These are phyloP conservation scores for Trichoderma asperellum DNA, from an alignment of 2,329 filamentous ascomycete genomes.

Conservation along the genomic window DNA sequence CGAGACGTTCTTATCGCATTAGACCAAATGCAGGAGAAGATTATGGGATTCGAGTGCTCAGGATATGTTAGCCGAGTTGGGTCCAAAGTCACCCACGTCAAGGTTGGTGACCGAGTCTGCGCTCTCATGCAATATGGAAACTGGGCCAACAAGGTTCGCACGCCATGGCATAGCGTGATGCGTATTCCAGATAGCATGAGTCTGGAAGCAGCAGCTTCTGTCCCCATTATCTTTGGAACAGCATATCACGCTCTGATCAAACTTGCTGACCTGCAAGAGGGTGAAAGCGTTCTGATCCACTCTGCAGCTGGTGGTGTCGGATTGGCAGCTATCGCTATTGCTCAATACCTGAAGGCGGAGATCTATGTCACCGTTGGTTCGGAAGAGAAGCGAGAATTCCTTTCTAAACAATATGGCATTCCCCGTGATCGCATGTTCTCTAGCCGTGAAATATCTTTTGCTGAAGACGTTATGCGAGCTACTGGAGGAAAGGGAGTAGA, in stretches of 20 bases:
- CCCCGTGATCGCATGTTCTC: conserved; percentile 27
- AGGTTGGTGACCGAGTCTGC: conserved; percentile 10
- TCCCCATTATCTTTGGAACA: neutral
- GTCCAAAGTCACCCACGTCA: conserved; percentile 28
- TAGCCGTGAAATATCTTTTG: conserved; percentile 32
- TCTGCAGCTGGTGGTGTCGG: neutral
- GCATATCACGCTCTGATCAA: conserved; percentile 35
- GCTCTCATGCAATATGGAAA: neutral
- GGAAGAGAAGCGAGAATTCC: neutral
- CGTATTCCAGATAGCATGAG: neutral
- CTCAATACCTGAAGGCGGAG: conserved; percentile 33
- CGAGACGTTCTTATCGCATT: conserved; percentile 22
- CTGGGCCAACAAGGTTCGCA: neutral
- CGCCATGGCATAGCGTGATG: neutral
- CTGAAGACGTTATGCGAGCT: conserved; percentile 31
- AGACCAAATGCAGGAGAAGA: neutral
- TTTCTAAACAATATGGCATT: conserved; percentile 33
- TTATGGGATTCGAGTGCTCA: conserved; percentile 12
- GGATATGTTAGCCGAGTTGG: conserved; percentile 29
- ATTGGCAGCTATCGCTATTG: neutral
- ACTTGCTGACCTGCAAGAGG: conserved; percentile 29
- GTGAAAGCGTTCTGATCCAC: conserved; percentile 21
- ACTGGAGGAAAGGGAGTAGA: conserved; percentile 31
- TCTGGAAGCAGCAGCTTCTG: conserved; percentile 1
- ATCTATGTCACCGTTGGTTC: neutral